These are phyloP conservation scores for Hermanozyma aechmeae DNA, from an alignment of 805 yeast genomes.

Conservation along the genomic window DNA sequence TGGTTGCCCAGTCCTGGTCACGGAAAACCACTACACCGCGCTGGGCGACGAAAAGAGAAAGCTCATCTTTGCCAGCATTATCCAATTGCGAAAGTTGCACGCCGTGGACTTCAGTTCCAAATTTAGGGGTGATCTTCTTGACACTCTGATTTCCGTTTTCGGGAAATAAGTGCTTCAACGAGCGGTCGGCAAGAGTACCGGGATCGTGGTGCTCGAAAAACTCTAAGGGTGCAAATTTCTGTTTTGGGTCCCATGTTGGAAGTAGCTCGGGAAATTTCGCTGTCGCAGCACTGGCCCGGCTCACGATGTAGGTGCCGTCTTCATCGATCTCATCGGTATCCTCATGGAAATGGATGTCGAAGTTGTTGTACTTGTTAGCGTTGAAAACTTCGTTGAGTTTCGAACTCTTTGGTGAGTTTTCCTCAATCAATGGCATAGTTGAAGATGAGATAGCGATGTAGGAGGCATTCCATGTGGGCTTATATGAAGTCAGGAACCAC, in stretches of 20 bases:
- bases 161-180: neutral
- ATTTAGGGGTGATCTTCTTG: constrained; percentile 6
- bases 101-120: constrained; percentile 8
- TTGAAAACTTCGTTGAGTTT: too few relatives aligned
- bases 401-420: too few relatives aligned
- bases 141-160: neutral
- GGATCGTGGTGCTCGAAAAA: constrained; percentile 6
- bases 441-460: too few relatives aligned
- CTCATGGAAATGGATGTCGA: neutral
- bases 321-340: constrained; percentile 19
- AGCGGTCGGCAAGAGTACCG: neutral
- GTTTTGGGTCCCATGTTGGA: constrained; percentile 24
- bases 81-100: constrained; percentile 19
- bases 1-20: constrained; percentile 10
- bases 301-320: constrained; percentile 19
- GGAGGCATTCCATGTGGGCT: too few relatives aligned
- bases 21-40: constrained; percentile 26
- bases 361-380: too few relatives aligned
- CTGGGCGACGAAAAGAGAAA: constrained; percentile 22
- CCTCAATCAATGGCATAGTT: too few relatives aligned
- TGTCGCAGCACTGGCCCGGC: constrained; percentile 13
- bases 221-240: constrained; percentile 20
- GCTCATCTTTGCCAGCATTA: constrained; percentile 21
- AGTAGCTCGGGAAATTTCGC: constrained; percentile 13
- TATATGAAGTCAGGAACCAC: too few relatives aligned